Conservation (phyloP, 768 basidiomycete genomes). For the Pleurotus giganteus region DNA sequence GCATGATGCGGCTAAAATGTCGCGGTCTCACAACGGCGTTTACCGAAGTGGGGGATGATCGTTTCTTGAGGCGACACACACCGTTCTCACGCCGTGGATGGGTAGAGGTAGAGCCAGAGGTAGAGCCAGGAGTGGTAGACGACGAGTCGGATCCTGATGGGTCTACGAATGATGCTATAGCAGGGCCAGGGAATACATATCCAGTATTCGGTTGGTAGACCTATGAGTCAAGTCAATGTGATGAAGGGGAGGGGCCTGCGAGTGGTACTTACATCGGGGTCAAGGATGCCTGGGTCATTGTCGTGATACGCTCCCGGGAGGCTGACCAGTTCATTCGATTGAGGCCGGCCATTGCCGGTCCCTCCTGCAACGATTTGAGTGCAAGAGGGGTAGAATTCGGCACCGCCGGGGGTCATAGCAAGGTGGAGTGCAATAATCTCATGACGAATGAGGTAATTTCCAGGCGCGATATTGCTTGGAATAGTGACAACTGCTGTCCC, state of each 20-base stretch:
- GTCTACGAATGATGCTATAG: conserved; percentile 29
- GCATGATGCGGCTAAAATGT: conserved; percentile 27
- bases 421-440: conserved; percentile 81
- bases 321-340: conserved; percentile 48
- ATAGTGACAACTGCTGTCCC: conserved; percentile 37
- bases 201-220: conserved; percentile 27
- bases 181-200: conserved; percentile 53
- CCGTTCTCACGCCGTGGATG: neutral
- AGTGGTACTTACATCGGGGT: conserved; percentile 36
- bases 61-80: neutral
- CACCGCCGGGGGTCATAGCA: conserved; percentile 51
- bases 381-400: conserved; percentile 82
- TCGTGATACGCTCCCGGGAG: conserved; percentile 76
- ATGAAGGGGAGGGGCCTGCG: neutral
- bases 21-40: conserved; percentile 17
- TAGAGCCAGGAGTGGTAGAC: too few relatives aligned
- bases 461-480: conserved; percentile 56
- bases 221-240: conserved; percentile 10
- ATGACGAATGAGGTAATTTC: conserved; percentile 75
- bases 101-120: neutral
- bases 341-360: conserved; percentile 46
- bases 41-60: conserved; percentile 1
- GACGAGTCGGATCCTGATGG: too few relatives aligned
- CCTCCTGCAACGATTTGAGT: conserved; percentile 57
- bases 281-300: conserved; percentile 69